phyloP scores from a whole-genome alignment of 192 early-diverging fungal species.

The Backusella sp. region DNA sequence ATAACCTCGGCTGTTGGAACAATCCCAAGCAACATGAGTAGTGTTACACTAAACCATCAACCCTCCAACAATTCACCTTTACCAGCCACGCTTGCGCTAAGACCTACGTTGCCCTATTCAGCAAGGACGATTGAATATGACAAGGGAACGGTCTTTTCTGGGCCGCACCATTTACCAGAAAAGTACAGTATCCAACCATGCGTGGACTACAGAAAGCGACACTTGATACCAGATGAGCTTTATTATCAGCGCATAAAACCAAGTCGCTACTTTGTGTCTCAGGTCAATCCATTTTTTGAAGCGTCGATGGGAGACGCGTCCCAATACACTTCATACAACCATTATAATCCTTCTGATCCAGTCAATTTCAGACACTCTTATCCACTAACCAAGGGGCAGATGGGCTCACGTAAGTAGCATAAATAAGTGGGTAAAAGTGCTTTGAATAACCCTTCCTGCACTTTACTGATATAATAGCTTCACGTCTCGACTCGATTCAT shows the following conservation, averaged over 20 bases:
- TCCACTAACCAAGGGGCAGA: not conserved
- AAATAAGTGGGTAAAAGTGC: not conserved
- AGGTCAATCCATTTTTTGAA: not conserved
- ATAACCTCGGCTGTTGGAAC: not conserved
- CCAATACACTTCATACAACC: not conserved
- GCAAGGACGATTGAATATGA: not conserved
- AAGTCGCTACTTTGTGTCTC: not conserved
- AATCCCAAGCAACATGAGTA: not conserved
- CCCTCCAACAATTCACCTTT: not conserved
- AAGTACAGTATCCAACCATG: not conserved
- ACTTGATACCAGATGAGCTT: not conserved
- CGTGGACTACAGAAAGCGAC: not conserved
- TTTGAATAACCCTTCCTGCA: too few species aligned
- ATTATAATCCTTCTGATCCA: constrained; percentile 13
- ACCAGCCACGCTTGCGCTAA: not conserved
- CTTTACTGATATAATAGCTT: not conserved
- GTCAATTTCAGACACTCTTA: constrained; percentile 14
- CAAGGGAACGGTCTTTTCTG: not conserved
- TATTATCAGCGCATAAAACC: not conserved
- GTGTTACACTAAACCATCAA: not conserved
- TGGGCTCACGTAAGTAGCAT: not conserved
- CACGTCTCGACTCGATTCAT: not conserved
- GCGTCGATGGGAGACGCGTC: not conserved
- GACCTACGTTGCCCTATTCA: not conserved
- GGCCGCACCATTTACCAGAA: not conserved